Conservation (phyloP, 2,329 filamentous ascomycete species). For the Tympanopsis confertula region DNA sequence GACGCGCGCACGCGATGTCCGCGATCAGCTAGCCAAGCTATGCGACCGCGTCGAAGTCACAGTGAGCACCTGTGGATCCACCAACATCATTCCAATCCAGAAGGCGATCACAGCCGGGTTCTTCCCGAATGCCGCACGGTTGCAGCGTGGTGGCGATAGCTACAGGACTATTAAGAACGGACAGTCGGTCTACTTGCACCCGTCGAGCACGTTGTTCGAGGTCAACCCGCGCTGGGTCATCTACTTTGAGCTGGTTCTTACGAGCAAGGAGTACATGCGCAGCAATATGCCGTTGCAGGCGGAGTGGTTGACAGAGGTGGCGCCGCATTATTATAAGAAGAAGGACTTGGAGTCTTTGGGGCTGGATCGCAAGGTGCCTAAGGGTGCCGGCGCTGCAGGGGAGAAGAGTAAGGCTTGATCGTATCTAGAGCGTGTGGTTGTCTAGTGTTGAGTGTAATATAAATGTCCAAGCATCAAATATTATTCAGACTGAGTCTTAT, state of each 20-base stretch:
- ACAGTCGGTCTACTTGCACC: constrained; percentile 52
- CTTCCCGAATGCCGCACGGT: constrained; percentile 52
- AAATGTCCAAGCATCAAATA: too few species aligned
- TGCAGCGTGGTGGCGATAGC: constrained; percentile 48
- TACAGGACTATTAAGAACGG: constrained; percentile 56
- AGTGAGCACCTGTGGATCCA: constrained; percentile 27
- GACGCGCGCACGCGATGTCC: constrained; percentile 77
- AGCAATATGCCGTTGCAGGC: constrained; percentile 48
- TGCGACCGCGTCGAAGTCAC: constrained; percentile 60
- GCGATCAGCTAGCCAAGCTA: constrained; percentile 81
- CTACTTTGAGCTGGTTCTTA: constrained; percentile 42
- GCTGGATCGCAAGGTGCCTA: constrained; percentile 45
- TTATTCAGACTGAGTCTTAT: too few species aligned
- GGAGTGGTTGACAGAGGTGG: constrained; percentile 52
- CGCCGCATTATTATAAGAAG: constrained; percentile 57
- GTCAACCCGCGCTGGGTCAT: constrained; percentile 50
- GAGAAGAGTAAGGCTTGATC: constrained; percentile 1
- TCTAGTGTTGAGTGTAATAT: too few species aligned
- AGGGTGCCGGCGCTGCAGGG: constrained; percentile 27
- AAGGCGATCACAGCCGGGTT: constrained; percentile 53
- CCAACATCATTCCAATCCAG: constrained; percentile 44
- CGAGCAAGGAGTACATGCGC: constrained; percentile 53
- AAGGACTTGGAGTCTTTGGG: constrained; percentile 51
- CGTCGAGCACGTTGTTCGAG: constrained; percentile 47
- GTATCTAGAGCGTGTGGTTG: too few species aligned